Evolutionary conservation across 2,329 filamentous ascomycete genomes (phyloP), one percentile per base, ranked within the genome.

Genomic region (Claviceps cyperi): DNA sequence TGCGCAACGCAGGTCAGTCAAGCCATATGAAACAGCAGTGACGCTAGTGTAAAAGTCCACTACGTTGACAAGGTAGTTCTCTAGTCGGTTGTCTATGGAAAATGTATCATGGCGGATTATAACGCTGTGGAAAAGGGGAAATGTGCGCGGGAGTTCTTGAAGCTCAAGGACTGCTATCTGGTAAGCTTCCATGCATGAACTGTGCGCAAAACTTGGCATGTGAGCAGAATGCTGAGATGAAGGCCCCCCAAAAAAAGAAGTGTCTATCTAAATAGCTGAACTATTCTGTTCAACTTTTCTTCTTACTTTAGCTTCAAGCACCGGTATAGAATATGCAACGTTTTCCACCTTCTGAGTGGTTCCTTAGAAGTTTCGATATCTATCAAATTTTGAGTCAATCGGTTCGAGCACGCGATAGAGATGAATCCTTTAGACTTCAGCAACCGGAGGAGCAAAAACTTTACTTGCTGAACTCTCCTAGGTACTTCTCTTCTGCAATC

Each of bases 101-200:
- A 89, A 72, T 98, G 92, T 64, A 82, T 98, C 55, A 77, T 91
- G 47, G 79, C 80, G 39, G 91, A 97, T 62, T 97, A 94, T 68
- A 91, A 91, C 62, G 80, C 88, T 4, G 80, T 95, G 3, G 78
- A 89, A 58, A 94, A 94, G 63, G 87, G 96, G 62, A 92, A 92
- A 73, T 98, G 92, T 62, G 74, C 76, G 4, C 19, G 80, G 51
- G 89, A 96, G 62, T 97, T 98, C 58, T 72, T 92, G 66, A 80
- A 71, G 56, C 66, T 97, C 46, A 95, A 94, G 64, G 75, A 94
- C 57, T 97, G 91, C 63, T 94, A 88, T 62, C 61, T 94, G 61
- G 90, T 95, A 73, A 59, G 77, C 58, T 17, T 19, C 3, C 13
- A 13, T 46, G 44, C n/a, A 9, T 19, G 6, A 17, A 14, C 4